Percentiles rank a stretch among this genome's conserved stretches.
phyloP scores from a whole-genome alignment of 2,329 filamentous ascomycete species.

The Calonectria naviculata region DNA sequence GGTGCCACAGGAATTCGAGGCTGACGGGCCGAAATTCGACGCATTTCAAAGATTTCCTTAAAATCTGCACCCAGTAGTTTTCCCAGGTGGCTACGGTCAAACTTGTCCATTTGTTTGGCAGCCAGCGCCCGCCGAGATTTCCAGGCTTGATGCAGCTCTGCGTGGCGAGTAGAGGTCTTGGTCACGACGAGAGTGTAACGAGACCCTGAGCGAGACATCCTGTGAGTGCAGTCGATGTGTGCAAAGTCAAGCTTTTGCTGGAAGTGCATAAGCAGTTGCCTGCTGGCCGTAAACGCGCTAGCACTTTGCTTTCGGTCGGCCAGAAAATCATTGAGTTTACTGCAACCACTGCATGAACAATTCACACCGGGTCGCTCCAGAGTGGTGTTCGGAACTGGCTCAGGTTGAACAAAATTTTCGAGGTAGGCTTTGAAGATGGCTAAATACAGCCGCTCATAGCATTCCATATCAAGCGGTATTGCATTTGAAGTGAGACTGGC shows the following conservation, averaged over 20 bases:
- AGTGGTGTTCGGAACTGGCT: constrained; percentile 19
- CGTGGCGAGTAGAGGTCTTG: background rate
- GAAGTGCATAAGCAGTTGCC: constrained; percentile 35
- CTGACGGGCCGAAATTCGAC: background rate
- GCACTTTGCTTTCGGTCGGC: background rate
- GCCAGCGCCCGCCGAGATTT: background rate
- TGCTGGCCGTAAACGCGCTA: constrained; percentile 24
- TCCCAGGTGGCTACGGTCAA: background rate
- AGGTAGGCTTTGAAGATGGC: constrained; percentile 35
- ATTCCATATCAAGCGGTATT: constrained; percentile 17
- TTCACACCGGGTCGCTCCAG: constrained; percentile 9
- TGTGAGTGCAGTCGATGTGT: constrained; percentile 33
- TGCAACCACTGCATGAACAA: constrained; percentile 42
- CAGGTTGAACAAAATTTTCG: constrained; percentile 30
- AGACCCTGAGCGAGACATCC: constrained; percentile 1
- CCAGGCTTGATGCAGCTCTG: background rate
- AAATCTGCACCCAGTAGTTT: background rate
- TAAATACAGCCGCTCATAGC: constrained; percentile 39
- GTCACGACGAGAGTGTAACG: background rate
- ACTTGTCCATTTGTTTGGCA: background rate
- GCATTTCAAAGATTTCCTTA: background rate
- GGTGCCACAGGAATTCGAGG: background rate
- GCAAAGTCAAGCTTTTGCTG: constrained; percentile 24
- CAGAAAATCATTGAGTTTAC: constrained; percentile 41
- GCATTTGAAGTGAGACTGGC: constrained; percentile 16